phyloP scores from a whole-genome alignment of 164 flowering plant species.

The Vitis rupestris region DNA sequence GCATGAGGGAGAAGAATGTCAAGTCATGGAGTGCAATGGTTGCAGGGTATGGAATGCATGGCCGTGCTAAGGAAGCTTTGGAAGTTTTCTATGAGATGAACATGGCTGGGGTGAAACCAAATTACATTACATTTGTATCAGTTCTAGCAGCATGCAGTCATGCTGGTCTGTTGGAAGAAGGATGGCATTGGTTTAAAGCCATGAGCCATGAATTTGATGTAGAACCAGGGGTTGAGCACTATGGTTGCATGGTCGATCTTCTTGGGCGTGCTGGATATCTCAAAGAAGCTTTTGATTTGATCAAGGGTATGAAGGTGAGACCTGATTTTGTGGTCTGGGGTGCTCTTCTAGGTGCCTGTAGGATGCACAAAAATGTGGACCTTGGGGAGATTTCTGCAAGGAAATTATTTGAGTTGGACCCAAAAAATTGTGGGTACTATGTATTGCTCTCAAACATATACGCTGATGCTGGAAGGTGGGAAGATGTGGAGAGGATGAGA shows the following conservation, averaged over 20 bases:
- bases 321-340: conserved; percentile 92
- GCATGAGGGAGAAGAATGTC: conserved; percentile 66
- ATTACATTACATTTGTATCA: conserved; percentile 74
- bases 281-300: conserved; percentile 59
- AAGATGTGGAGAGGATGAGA: conserved; percentile 71
- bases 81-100: conserved; percentile 63
- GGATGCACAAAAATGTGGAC: conserved; percentile 77
- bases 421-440: conserved; percentile 74
- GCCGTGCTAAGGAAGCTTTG: conserved; percentile 66
- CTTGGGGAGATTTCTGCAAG: conserved; percentile 74
- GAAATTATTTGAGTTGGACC: conserved; percentile 72
- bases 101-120: conserved; percentile 52
- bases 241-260: conserved; percentile 90
- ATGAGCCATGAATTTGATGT: conserved; percentile 54
- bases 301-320: conserved; percentile 57
- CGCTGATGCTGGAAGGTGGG: conserved; percentile 87
- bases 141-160: conserved; percentile 88
- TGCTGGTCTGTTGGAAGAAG: conserved; percentile 75
- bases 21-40: conserved; percentile 87
- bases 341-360: conserved; percentile 76
- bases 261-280: conserved; percentile 74
- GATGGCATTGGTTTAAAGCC: conserved; percentile 66
- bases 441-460: conserved; percentile 80
- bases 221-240: conserved; percentile 80
- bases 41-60: conserved; percentile 86